phyloP scores from a whole-genome alignment of 345 rosid species.

The Arabidopsis arenosa region DNA sequence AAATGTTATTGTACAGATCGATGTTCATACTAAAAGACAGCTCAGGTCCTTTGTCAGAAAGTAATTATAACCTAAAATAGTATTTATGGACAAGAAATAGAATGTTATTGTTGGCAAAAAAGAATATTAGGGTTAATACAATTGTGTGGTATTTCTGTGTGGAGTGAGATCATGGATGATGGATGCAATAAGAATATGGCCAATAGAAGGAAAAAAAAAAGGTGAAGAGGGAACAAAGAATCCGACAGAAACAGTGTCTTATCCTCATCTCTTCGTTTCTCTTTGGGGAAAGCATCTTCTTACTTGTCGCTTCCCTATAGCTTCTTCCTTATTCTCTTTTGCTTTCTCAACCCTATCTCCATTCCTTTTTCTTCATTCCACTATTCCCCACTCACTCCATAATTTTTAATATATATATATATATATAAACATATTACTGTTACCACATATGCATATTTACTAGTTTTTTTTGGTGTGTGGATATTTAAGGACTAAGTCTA shows the following conservation, averaged over 20 bases:
- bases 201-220: constrained; percentile 32
- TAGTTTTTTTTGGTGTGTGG: too few relatives aligned
- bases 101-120: neutral
- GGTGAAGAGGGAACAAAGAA: constrained; percentile 30
- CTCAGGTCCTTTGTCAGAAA: neutral
- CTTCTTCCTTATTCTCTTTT: constrained; percentile 32
- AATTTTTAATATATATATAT: too few relatives aligned
- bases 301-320: constrained; percentile 49
- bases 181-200: constrained; percentile 19
- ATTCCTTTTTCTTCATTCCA: constrained; percentile 29
- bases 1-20: neutral
- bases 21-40: neutral
- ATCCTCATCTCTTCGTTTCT: constrained; percentile 32
- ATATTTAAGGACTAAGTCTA: too few relatives aligned
- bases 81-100: neutral
- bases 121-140: constrained; percentile 32
- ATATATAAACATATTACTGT: too few relatives aligned
- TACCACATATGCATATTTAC: too few relatives aligned
- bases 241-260: constrained; percentile 27
- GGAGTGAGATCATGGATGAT: constrained; percentile 27
- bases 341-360: constrained; percentile 36
- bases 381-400: constrained; percentile 23
- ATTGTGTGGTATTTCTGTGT: neutral
- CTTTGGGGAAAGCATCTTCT: constrained; percentile 36
- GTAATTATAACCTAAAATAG: constrained; percentile 8